These are phyloP conservation scores for Backusella australiensis DNA, from an alignment of 192 early-diverging fungal species.

Conservation along the genomic window DNA sequence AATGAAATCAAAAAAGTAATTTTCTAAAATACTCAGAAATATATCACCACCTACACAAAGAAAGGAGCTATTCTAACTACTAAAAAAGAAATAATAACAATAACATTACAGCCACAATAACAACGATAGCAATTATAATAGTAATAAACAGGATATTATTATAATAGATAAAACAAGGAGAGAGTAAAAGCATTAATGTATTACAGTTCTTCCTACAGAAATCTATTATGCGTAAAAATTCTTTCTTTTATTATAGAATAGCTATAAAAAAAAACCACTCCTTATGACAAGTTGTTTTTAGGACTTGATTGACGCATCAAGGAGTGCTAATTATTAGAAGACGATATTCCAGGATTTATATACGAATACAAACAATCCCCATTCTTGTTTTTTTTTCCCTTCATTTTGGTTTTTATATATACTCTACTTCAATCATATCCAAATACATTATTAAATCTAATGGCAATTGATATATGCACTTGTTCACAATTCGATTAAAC, in stretches of 20 bases:
- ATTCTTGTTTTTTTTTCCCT: neutral
- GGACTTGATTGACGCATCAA: constrained; percentile 5
- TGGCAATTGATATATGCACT: too few relatives aligned
- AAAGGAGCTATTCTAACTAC: neutral
- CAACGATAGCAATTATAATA: neutral
- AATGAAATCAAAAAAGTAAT: neutral
- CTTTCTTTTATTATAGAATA: neutral
- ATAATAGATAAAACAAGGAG: neutral
- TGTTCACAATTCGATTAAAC: neutral
- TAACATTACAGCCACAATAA: neutral
- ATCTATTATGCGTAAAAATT: neutral
- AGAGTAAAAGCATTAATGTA: neutral
- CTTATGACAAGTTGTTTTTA: constrained; percentile 6
- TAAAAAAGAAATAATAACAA: neutral
- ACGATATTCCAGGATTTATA: neutral
- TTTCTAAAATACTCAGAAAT: neutral
- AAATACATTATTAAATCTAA: too few relatives aligned
- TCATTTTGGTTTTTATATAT: neutral
- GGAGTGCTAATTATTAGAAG: neutral
- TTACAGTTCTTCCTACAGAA: constrained; percentile 6
- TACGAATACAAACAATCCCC: neutral
- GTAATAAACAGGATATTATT: neutral
- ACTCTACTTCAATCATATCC: neutral
- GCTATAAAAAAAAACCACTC: neutral
- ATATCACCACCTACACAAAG: neutral